A percentile compares a stretch with the other conserved stretches of the same genome.
phyloP scores from a whole-genome alignment of 129 eudicot species.

The Tanacetum coccineum region DNA sequence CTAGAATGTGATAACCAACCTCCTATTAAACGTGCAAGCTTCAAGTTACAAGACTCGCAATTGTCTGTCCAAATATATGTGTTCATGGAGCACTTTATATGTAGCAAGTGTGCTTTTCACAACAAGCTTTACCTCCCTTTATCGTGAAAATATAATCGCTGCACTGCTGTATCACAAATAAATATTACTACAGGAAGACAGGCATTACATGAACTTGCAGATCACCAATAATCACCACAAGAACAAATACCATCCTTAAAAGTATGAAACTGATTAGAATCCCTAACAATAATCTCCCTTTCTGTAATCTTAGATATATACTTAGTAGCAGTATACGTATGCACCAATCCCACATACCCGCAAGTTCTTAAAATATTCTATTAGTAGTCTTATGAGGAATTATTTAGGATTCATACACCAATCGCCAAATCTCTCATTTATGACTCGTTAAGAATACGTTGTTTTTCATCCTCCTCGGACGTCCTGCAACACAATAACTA shows the following conservation, averaged over 20 bases:
- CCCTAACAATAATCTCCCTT: slow-evolving; percentile 84
- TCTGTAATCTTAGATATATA: slow-evolving; percentile 59
- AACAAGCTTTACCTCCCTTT: neutral
- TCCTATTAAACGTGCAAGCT: neutral
- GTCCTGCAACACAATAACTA: slow-evolving; percentile 85
- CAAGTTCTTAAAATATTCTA: slow-evolving; percentile 75
- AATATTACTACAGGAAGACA: slow-evolving; percentile 27
- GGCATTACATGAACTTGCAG: neutral
- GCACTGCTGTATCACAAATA: neutral
- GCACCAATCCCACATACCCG: slow-evolving; percentile 91
- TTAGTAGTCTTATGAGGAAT: slow-evolving; percentile 55
- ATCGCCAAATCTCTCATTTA: slow-evolving; percentile 87
- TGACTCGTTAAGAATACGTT: slow-evolving; percentile 67
- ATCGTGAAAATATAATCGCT: too few species aligned
- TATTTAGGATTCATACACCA: slow-evolving; percentile 64
- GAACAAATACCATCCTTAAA: slow-evolving; percentile 84
- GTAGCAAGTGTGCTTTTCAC: neutral
- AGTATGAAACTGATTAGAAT: slow-evolving; percentile 86
- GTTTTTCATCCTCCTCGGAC: slow-evolving; percentile 93
- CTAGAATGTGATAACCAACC: neutral
- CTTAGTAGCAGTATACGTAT: slow-evolving; percentile 74
- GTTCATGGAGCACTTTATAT: neutral
- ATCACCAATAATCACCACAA: slow-evolving; percentile 87
- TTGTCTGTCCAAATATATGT: neutral
- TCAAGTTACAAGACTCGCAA: slow-evolving; percentile 2